Base-by-base conservation (phyloP, 179 eudicot genomes). In the Camellia oleifera region DNA sequence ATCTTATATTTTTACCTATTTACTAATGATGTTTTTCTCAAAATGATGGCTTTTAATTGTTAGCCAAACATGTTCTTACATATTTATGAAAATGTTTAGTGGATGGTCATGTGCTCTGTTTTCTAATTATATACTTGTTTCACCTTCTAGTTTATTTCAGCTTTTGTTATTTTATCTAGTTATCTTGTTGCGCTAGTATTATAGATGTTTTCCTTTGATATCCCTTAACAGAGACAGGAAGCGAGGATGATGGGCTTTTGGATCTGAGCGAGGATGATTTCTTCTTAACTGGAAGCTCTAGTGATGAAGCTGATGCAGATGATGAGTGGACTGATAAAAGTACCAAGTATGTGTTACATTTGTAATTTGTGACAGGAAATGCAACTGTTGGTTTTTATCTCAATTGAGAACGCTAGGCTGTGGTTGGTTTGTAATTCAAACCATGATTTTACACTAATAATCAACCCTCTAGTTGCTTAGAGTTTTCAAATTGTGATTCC, bases 231-330 rank as follows among this genome's bases (percentile, higher is more conserved):
- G 99, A 96, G 90, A 94, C 99, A 5, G 99, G 98, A 74, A 96
- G 99, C 82, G 99, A 96, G 87, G 99, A 94, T 82, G 98, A 94
- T 86, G 98, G 98, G 62, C 87, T 86, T 70, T 83, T 91, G 83
- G 97, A 94, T 87, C 80, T 88, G 72, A 94, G 96, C 77, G 99
- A 92, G 42, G 99, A 96, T 81, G 98, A 96, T 86, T 94, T 94
- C 85, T 96, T 94, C 82, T 83, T 88, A 75, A 83, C 86, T 46
- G 97, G 95, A 78, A 82, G 90, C 80, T 94, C 99, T 70, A 94
- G 98, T 79, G 99, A 94, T 85, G 99, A 96, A 77, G 94, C 90
- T 53, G 94, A 94, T 82, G 99, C 99, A 82, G 99, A 95, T 87
- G 98, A 94, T 83, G 99, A 96, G 80, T 87, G 89, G 91, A 94